Conservation (phyloP, 305 asterid genomes). For the Salvia sclarea region DNA sequence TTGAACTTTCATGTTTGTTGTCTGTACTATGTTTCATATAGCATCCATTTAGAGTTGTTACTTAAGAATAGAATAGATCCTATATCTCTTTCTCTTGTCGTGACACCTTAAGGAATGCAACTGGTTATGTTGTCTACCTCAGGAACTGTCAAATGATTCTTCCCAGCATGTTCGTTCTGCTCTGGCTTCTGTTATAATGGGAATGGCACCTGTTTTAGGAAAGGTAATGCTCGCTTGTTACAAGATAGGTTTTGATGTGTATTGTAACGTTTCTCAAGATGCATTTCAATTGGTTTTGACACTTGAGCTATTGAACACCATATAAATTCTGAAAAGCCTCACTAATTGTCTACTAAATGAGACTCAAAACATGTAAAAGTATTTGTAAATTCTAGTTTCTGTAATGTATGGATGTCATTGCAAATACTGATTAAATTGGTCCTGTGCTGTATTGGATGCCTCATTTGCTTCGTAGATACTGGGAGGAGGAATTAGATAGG, state of each 20-base stretch:
- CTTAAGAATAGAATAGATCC: not conserved
- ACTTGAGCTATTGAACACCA: not conserved
- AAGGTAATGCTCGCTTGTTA: conserved; percentile 47
- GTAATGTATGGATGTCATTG: not conserved
- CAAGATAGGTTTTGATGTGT: conserved; percentile 3
- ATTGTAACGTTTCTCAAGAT: not conserved
- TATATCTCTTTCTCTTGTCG: not conserved
- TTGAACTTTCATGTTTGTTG: not conserved
- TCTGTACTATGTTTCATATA: not conserved
- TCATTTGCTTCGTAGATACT: not conserved
- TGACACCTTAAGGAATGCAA: not conserved
- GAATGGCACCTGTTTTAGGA: conserved; percentile 94
- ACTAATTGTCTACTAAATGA: not conserved
- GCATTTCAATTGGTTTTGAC: not conserved
- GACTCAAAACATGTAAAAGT: not conserved
- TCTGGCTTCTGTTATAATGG: conserved; percentile 87
- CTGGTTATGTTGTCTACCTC: conserved; percentile 31
- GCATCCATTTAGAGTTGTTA: not conserved
- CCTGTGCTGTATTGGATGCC: not conserved
- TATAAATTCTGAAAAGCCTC: not conserved
- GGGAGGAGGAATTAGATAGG: not conserved
- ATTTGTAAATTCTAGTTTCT: not conserved
- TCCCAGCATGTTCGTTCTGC: conserved; percentile 93
- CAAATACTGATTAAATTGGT: not conserved
- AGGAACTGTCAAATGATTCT: conserved; percentile 89